Base-by-base conservation (phyloP, 176 grass and related monocot genomes). In the Zoysia pacifica region DNA sequence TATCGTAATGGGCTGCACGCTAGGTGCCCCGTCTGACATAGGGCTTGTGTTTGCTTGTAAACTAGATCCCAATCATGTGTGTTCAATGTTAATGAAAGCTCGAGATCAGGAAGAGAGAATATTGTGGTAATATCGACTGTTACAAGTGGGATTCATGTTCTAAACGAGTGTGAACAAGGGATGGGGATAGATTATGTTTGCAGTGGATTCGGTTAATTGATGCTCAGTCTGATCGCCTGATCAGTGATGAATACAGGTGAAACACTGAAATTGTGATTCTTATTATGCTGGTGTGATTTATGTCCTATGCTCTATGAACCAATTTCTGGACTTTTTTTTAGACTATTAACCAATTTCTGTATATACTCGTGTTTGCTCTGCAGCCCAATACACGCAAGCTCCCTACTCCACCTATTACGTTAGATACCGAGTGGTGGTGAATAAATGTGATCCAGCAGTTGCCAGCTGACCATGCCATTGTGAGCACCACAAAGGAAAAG, bases 391-490 rank as follows among this genome's bases (percentile, higher is more conserved):
- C 28, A 28, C 4, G 37, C 35, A 50, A 46, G 11, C 44, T 62
- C 73, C 51, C 72, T 76, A 82, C 20, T n/a, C 74, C 16, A 50
- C 43, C 62, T n/a, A 65, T 6, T 63, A 10, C 28, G 42, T 9
- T 50, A 13, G 36, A 50, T 41, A 37, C 79, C 44, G 78, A 65
- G 15, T 76, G 72, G 44, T 64, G 56, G 65, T 76, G 63, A 65
- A 62, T 35, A 20, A 16, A 74, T 80, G 50, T 80, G 43, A 45
- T 73, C 59, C 67, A 72, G 49, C 67, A 45, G 67, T 59, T 50
- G 56, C 9, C 77, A 64, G 41, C 18, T 58, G 41, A 72, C 15
- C 52, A 53, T 42, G 73, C 61, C 73, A 82, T 73, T 62, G 39
- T 59, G 47, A 77, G 49, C 60, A 81, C 3, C 12, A 48, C 43